A percentile compares a stretch with the other conserved stretches of the same genome.
phyloP scores from a whole-genome alignment of 2,329 filamentous ascomycete genomes.

The Trichoderma polysporum region DNA sequence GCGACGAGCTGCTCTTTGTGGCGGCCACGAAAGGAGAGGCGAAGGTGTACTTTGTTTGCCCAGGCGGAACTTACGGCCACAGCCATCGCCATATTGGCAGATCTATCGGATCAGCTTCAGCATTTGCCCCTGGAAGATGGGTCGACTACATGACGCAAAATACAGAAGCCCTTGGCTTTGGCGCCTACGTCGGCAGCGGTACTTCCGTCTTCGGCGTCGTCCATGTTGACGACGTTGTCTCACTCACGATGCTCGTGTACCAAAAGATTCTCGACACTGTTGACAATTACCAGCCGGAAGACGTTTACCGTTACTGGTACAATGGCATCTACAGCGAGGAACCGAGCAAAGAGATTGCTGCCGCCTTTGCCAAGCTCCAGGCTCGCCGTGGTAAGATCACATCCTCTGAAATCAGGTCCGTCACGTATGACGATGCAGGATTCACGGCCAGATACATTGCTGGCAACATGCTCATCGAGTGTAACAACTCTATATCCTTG shows the following conservation, averaged over 20 bases:
- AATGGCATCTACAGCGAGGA: not conserved
- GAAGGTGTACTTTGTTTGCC: not conserved
- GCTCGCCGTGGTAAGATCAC: not conserved
- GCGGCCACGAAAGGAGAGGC: not conserved
- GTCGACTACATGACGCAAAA: not conserved
- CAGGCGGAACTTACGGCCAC: not conserved
- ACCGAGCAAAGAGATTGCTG: not conserved
- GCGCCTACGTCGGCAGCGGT: not conserved
- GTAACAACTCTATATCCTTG: not conserved
- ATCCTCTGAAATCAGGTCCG: not conserved
- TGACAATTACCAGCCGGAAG: not conserved
- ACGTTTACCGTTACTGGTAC: not conserved
- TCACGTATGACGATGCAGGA: not conserved
- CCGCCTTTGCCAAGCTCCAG: not conserved
- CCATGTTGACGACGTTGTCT: not conserved
- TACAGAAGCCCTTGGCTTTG: not conserved
- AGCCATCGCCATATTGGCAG: not conserved
- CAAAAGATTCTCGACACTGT: not conserved
- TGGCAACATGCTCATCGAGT: not conserved
- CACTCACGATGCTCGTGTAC: not conserved
- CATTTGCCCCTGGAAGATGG: not conserved
- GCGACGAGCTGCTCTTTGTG: not conserved
- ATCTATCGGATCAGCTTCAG: not conserved
- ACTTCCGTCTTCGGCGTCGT: not conserved
- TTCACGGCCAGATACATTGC: not conserved